Base-by-base conservation (phyloP, 352 stramenopile species). In the Phytopythium delawarense region DNA sequence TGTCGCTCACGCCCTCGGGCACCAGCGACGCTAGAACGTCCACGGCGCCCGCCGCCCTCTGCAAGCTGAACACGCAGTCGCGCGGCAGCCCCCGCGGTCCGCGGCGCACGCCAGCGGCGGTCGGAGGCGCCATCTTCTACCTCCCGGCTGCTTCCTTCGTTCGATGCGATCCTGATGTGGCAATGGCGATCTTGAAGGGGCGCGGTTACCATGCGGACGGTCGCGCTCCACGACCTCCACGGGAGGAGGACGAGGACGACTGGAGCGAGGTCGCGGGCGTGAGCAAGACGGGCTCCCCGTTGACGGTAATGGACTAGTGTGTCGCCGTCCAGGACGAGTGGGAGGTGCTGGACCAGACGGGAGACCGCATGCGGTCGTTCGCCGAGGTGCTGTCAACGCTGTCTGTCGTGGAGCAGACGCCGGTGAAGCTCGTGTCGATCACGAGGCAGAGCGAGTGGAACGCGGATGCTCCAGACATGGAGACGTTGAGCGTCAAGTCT, bases 281-380 rank as follows among this genome's bases (percentile, higher is more conserved):
- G 51, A 72, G 59, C 51, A 64, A 63, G 56, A 65, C 48, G 37
- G 25, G 51, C 51, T 35, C 25, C 12, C 30, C 69, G 58, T 35
- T 67, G 53, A 55, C 62, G 61, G 71, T 76, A 7, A 53, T 64
- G 39, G 62, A 79, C 51, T 64, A 74, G 48, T 88, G 79, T 76
- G 75, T 87, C 13, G 59, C 88, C 40, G 74, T 90, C 30, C 79
- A 87, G 54, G 74, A 92, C 63, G 79, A 89, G 48, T 90, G 83
- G 83, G 81, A 92, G 56, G 69, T 90, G n/a, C 71, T 92, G 12
- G 77, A 89, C 52, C 68, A 70, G 64, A 59, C 78, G 50, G 64
- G 66, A 18, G 65, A 81, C 30, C 75, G 66, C 50, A 67, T 81
- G n/a, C 75, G 78, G 12, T 79, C 82, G 5, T 88, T 85, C 34